Conservation (phyloP, 2,329 filamentous ascomycete genomes). For the Pseudogymnoascus sp. region DNA sequence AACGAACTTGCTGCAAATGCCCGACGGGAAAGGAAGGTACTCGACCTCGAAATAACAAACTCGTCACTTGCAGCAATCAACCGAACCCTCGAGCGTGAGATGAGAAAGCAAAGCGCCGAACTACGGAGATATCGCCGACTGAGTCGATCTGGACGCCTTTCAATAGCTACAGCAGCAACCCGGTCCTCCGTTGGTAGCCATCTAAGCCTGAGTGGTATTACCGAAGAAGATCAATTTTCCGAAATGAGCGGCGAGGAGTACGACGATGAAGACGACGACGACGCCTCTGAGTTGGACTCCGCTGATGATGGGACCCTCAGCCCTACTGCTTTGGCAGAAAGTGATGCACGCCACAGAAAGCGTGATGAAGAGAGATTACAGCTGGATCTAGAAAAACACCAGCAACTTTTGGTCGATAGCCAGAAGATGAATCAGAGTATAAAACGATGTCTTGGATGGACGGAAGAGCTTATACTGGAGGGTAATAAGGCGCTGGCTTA, state of each 20-base stretch:
- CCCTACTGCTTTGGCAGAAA: constrained; percentile 34
- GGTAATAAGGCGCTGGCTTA: constrained; percentile 83
- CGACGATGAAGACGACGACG: constrained; percentile 37
- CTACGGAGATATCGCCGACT: constrained; percentile 78
- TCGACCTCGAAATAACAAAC: constrained; percentile 95
- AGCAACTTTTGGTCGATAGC: constrained; percentile 78
- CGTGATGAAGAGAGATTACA: constrained; percentile 77
- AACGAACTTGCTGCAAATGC: constrained; percentile 81
- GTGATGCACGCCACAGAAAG: constrained; percentile 49
- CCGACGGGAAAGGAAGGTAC: constrained; percentile 83
- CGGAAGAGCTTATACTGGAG: constrained; percentile 82
- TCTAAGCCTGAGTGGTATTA: constrained; percentile 28
- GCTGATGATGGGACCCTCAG: constrained; percentile 28
- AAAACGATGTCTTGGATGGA: constrained; percentile 80
- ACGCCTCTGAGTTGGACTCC: constrained; percentile 43
- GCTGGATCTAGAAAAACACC: constrained; percentile 79
- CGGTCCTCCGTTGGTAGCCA: constrained; percentile 38
- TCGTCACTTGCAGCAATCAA: constrained; percentile 94
- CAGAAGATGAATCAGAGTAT: constrained; percentile 95
- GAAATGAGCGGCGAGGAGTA: constrained; percentile 44
- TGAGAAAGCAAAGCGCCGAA: constrained; percentile 85
- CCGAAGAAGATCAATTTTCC: constrained; percentile 30
- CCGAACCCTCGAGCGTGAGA: constrained; percentile 78
- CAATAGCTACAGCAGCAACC: constrained; percentile 44
- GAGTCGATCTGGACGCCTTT: constrained; percentile 70